These are phyloP conservation scores for Angomonas deanei DNA, from an alignment of 208 protist genomes.

Conservation along the genomic window DNA sequence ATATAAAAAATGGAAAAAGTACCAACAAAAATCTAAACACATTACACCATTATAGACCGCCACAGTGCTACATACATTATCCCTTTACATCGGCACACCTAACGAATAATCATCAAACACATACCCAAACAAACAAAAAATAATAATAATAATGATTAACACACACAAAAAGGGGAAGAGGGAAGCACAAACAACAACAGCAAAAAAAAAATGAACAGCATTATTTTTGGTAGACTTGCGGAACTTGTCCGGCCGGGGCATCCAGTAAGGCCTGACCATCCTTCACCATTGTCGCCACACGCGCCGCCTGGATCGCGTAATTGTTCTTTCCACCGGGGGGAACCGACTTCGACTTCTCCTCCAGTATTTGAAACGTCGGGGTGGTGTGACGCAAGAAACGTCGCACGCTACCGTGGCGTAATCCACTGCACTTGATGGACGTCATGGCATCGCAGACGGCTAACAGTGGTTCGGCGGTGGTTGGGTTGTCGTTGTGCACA, in stretches of 20 bases:
- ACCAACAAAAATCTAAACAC: too few species aligned
- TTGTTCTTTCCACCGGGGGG: constrained; percentile 17
- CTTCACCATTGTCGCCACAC: constrained; percentile 36
- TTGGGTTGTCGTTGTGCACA: constrained; percentile 19
- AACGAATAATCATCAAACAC: constrained; percentile 1
- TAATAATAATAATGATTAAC: not conserved
- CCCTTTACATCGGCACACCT: not conserved
- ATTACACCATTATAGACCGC: too few species aligned
- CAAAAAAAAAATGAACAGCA: not conserved
- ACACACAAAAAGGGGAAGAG: not conserved
- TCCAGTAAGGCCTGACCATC: constrained; percentile 39
- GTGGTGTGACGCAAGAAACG: constrained; percentile 42
- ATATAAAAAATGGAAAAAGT: too few species aligned
- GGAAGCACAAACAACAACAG: not conserved
- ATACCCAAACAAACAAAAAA: not conserved
- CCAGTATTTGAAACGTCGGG: constrained; percentile 24
- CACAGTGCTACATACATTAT: not conserved
- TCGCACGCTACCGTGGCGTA: constrained; percentile 33
- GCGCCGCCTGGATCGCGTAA: constrained; percentile 12
- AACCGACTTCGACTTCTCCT: constrained; percentile 15
- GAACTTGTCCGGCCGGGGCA: constrained; percentile 25
- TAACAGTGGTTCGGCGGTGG: constrained; percentile 17
- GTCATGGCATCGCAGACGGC: constrained; percentile 18
- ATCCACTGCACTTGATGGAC: constrained; percentile 21
- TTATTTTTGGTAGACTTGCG: constrained; percentile 36